These are phyloP conservation scores for Themeda triandra DNA, from an alignment of 176 grass and related monocot species.

Conservation along the genomic window DNA sequence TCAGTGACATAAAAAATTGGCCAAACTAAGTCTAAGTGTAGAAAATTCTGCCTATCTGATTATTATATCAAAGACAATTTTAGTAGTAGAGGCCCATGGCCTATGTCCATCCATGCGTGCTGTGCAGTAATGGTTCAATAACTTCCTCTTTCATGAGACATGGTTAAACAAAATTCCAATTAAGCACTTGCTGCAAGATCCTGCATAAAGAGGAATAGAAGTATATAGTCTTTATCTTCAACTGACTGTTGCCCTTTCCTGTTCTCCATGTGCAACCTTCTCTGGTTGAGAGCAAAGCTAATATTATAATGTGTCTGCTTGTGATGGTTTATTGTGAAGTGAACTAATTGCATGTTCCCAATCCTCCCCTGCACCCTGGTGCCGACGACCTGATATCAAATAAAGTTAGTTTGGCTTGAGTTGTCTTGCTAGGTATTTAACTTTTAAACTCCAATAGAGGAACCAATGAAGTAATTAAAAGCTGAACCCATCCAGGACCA, in stretches of 20 bases:
- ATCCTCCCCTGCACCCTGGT: not conserved
- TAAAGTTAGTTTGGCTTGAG: not conserved
- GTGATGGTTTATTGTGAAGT: not conserved
- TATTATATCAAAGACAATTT: not conserved
- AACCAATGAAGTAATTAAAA: not conserved
- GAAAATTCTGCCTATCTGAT: not conserved
- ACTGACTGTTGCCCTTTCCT: not conserved
- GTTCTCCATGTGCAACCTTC: not conserved
- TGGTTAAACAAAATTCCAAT: not conserved
- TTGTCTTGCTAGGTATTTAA: not conserved
- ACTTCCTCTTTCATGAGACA: not conserved
- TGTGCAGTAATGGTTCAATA: not conserved
- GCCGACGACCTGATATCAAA: not conserved
- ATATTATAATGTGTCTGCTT: not conserved
- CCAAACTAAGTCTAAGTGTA: not conserved
- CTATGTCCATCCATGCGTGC: not conserved
- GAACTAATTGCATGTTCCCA: not conserved
- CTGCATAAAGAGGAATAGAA: conserved; percentile 1
- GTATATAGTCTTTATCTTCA: conserved; percentile 4
- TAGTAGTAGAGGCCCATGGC: not conserved
- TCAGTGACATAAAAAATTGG: not conserved
- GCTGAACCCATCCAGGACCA: not conserved
- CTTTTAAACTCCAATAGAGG: not conserved
- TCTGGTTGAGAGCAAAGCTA: not conserved
- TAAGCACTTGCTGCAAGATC: not conserved